Evolutionary conservation across 2,329 filamentous ascomycete species (phyloP).

Genomic region (Coniosporium tulheliwenetii): DNA sequence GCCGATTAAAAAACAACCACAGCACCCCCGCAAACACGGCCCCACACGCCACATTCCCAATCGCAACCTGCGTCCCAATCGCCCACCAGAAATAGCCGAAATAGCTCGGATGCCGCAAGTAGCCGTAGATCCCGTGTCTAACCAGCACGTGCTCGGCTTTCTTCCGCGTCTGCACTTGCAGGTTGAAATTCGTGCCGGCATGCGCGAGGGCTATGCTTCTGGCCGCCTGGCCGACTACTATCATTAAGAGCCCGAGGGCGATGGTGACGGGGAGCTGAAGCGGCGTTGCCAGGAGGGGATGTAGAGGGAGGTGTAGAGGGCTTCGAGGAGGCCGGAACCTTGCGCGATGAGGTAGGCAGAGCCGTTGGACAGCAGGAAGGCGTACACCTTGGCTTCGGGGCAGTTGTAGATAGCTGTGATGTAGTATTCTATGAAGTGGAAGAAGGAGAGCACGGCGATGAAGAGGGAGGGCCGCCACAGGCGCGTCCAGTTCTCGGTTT

Average conservation of each 20-base stretch:
- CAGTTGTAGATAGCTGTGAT: conserved; percentile 78
- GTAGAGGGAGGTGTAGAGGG: conserved; percentile 39
- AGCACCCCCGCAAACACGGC: conserved; percentile 57
- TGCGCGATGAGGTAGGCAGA: conserved; percentile 74
- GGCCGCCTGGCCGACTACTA: conserved; percentile 56
- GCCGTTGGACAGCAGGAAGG: conserved; percentile 81
- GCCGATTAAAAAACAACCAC: conserved; percentile 67
- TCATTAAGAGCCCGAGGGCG: conserved; percentile 44
- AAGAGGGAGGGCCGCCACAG: conserved; percentile 50
- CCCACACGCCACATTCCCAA: conserved; percentile 74
- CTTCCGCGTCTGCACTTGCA: conserved; percentile 52
- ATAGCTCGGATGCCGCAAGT: conserved; percentile 76
- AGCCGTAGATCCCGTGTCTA: conserved; percentile 61
- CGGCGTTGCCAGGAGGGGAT: conserved; percentile 31
- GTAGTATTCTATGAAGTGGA: conserved; percentile 96
- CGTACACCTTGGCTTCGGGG: conserved; percentile 49
- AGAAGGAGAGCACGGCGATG: conserved; percentile 51
- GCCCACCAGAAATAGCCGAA: conserved; percentile 99
- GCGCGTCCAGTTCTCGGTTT: conserved; percentile 15
- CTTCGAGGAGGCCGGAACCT: conserved; percentile 56
- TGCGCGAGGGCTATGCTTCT: conserved; percentile 78
- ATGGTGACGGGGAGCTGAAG: conserved; percentile 26
- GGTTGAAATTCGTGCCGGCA: conserved; percentile 85
- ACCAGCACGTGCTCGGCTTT: conserved; percentile 68
- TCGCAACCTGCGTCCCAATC: conserved; percentile 77